These are phyloP conservation scores for Paraphoma chrysanthemicola DNA, from an alignment of 2,329 filamentous ascomycete genomes.

Conservation along the genomic window DNA sequence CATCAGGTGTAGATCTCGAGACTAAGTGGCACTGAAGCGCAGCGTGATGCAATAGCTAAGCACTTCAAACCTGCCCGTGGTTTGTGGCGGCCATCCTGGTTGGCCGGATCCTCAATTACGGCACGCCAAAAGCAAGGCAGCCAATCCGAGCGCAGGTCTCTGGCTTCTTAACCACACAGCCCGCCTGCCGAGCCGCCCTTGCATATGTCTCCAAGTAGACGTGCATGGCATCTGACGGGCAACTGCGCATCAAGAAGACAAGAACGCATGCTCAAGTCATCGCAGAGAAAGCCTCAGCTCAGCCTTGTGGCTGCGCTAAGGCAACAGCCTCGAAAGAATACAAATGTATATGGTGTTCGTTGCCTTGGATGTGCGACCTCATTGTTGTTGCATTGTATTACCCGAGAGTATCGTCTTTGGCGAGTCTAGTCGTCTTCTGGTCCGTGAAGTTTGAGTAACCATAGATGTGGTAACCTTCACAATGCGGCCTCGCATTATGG, in stretches of 20 bases:
- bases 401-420: not conserved
- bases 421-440: not conserved
- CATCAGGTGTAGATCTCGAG: not conserved
- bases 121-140: conserved; percentile 5
- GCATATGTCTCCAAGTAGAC: not conserved
- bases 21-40: not conserved
- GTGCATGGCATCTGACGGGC: not conserved
- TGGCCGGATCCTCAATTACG: not conserved
- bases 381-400: not conserved
- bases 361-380: not conserved
- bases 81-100: not conserved
- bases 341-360: not conserved
- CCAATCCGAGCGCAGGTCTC: not conserved
- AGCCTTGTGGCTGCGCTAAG: conserved; percentile 6
- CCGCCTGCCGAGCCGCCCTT: conserved; percentile 2
- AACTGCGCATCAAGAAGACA: not conserved
- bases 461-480: not conserved
- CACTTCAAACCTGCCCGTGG: not conserved
- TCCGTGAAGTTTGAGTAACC: not conserved
- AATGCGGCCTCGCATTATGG: too few relatives aligned
- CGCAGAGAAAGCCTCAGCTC: conserved; percentile 4
- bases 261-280: not conserved
- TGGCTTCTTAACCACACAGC: conserved; percentile 1
- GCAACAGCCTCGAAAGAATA: not conserved
- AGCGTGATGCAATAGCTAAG: conserved; percentile 9